These are phyloP conservation scores for Fusarium tjaetaba DNA, from an alignment of 2,329 filamentous ascomycete species.

Conservation along the genomic window DNA sequence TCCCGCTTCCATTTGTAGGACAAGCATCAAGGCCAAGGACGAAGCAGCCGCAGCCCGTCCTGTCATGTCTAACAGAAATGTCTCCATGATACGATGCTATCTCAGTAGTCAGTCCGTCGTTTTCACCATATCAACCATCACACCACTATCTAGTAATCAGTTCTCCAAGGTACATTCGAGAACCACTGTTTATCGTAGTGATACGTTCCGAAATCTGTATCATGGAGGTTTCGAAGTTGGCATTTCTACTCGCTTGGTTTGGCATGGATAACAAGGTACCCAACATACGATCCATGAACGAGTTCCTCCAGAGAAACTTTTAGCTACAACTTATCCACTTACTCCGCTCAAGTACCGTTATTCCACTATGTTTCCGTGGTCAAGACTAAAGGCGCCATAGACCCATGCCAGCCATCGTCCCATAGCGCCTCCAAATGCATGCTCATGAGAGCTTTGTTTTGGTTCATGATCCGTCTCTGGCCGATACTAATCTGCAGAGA, in stretches of 20 bases:
- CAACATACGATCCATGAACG: slow-evolving; percentile 12
- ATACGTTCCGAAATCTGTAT: neutral
- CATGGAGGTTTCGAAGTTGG: neutral
- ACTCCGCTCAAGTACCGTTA: slow-evolving; percentile 13
- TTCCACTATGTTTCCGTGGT: slow-evolving; percentile 25
- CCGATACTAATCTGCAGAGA: neutral
- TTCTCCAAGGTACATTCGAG: neutral
- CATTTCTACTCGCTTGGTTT: neutral
- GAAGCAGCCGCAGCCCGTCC: neutral
- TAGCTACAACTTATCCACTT: slow-evolving; percentile 19
- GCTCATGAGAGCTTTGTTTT: neutral
- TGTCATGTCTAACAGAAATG: neutral
- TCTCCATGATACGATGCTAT: slow-evolving; percentile 28
- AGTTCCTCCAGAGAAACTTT: slow-evolving; percentile 3
- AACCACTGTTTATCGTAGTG: neutral
- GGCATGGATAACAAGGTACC: neutral
- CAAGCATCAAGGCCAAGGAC: neutral
- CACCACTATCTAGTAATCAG: neutral
- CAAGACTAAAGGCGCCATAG: slow-evolving; percentile 1
- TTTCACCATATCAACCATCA: neutral
- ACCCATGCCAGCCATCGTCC: slow-evolving; percentile 17
- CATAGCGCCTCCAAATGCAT: neutral
- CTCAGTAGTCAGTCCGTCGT: neutral
- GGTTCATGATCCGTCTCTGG: slow-evolving; percentile 2
- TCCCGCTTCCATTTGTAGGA: neutral